A percentile compares a stretch with the other conserved stretches of the same genome.
Evolutionary conservation across 805 yeast species (phyloP).

Genomic region (Saccharomycopsis guyanensis): DNA sequence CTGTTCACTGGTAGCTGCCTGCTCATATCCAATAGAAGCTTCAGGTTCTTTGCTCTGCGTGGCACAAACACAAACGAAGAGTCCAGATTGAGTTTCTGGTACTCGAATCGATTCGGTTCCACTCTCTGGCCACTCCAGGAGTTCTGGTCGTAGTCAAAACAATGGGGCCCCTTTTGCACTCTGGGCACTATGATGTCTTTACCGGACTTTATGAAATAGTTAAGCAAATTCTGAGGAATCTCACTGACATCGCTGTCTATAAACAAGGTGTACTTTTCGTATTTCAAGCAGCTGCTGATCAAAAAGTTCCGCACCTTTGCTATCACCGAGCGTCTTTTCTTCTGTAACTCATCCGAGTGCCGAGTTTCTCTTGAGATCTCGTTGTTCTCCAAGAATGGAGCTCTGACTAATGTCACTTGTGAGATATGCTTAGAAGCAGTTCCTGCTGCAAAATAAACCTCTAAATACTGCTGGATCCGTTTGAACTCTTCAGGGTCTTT

Average conservation of each 20-base stretch:
- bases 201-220: conserved; percentile 23
- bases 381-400: conserved; percentile 31
- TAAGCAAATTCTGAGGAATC: conserved; percentile 24
- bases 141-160: conserved; percentile 29
- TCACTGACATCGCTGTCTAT: conserved; percentile 29
- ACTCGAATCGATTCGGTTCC: conserved; percentile 21
- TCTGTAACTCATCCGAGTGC: conserved; percentile 23
- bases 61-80: conserved; percentile 27
- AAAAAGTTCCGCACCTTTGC: conserved; percentile 26
- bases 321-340: conserved; percentile 23
- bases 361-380: conserved; percentile 20
- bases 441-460: background rate
- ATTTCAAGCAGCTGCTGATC: conserved; percentile 20
- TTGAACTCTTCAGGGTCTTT: conserved; percentile 9
- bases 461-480: background rate
- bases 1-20: conserved; percentile 11
- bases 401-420: conserved; percentile 28
- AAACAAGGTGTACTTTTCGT: conserved; percentile 27
- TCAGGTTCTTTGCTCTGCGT: conserved; percentile 2
- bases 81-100: background rate
- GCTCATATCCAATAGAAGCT: conserved; percentile 3
- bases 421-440: background rate
- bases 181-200: conserved; percentile 29
- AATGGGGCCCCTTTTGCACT: conserved; percentile 23
- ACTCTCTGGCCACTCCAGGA: conserved; percentile 30